Conservation (phyloP, 257 asterid genomes). For the Jacaranda copaia region DNA sequence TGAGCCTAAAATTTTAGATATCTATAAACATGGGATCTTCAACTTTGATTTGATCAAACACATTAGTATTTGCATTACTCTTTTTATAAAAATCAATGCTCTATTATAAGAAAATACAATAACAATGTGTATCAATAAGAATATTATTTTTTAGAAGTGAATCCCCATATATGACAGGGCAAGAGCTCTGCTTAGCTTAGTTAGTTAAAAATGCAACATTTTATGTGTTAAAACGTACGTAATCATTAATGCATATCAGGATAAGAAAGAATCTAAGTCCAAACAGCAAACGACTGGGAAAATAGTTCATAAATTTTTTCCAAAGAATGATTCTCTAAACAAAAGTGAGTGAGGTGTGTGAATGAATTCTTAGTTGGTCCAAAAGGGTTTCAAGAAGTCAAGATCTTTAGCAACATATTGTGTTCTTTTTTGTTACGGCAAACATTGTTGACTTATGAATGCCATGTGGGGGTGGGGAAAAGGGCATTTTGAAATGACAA, state of each 20-base stretch:
- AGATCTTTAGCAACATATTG: neutral
- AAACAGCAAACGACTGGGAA: no score
- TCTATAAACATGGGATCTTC: no score
- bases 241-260: no score
- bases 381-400: constrained; percentile 2
- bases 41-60: no score
- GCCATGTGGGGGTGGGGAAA: constrained; percentile 3
- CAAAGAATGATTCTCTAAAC: neutral
- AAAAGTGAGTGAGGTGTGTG: neutral
- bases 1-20: no score
- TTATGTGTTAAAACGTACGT: no score
- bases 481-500: constrained; percentile 25
- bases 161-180: neutral
- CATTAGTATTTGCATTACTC: no score
- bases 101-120: no score
- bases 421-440: neutral
- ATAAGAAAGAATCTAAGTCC: no score
- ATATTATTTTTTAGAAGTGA: neutral
- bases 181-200: no score
- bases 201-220: no score
- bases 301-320: neutral
- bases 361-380: neutral
- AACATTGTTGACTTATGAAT: constrained; percentile 20
- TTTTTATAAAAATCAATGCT: no score
- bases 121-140: neutral